Percentiles rank a stretch among this genome's conserved stretches.
Conservation (phyloP, 2,329 filamentous ascomycete species). For the Neonectria neomacrospora region DNA sequence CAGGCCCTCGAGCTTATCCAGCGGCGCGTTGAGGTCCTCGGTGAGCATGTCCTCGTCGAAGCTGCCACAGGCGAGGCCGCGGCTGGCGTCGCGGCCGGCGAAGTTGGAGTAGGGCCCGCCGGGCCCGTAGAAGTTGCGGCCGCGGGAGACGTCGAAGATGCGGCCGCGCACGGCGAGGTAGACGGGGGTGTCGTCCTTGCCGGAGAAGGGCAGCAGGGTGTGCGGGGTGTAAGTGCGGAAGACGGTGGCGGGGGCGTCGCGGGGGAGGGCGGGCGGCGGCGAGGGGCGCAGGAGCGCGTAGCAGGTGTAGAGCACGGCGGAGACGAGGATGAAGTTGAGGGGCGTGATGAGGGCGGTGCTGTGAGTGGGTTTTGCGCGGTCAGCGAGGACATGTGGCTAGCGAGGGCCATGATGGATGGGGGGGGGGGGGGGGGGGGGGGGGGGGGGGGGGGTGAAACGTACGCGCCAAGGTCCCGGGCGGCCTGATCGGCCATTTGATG, state of each 20-base stretch:
- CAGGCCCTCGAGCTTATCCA: slow-evolving; percentile 80
- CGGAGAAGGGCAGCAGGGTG: slow-evolving; percentile 88
- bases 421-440: slow-evolving; percentile 1
- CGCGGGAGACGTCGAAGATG: slow-evolving; percentile 89
- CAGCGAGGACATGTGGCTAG: neutral
- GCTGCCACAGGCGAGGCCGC: slow-evolving; percentile 88
- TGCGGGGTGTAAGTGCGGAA: slow-evolving; percentile 79
- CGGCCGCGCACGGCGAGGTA: slow-evolving; percentile 91
- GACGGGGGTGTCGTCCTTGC: slow-evolving; percentile 76
- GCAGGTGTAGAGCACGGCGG: slow-evolving; percentile 66
- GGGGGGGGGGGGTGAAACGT: slow-evolving; percentile 38
- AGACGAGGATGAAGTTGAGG: slow-evolving; percentile 70
- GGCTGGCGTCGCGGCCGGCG: slow-evolving; percentile 88
- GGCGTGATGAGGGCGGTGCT: slow-evolving; percentile 65
- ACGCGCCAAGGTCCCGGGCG: slow-evolving; percentile 55
- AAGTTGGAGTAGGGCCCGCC: slow-evolving; percentile 97
- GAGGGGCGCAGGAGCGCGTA: slow-evolving; percentile 66
- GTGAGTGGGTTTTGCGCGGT: slow-evolving; percentile 13
- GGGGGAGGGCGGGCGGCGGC: slow-evolving; percentile 59
- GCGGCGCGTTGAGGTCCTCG: slow-evolving; percentile 83
- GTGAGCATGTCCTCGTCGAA: slow-evolving; percentile 98
- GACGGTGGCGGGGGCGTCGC: slow-evolving; percentile 67
- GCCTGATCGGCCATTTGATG: slow-evolving; percentile 66
- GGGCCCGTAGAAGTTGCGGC: slow-evolving; percentile 95
- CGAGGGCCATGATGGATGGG: neutral